These are phyloP conservation scores for Exophiala calicioides DNA, from an alignment of 2,329 filamentous ascomycete species.

Conservation along the genomic window DNA sequence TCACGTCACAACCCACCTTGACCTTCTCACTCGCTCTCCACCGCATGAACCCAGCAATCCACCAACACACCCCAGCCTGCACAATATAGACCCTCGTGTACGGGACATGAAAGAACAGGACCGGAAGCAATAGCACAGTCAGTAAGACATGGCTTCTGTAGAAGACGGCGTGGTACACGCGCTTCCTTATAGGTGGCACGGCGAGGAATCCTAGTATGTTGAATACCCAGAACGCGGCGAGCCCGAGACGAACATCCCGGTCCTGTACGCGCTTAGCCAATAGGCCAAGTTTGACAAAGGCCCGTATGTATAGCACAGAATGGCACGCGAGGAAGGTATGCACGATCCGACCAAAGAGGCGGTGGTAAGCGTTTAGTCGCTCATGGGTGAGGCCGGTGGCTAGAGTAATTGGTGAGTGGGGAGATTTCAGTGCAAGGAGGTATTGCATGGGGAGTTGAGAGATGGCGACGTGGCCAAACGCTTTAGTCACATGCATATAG, in stretches of 20 bases:
- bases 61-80: slow-evolving; percentile 51
- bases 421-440: slow-evolving; percentile 48
- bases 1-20: slow-evolving; percentile 39
- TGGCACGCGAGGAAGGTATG: slow-evolving; percentile 56
- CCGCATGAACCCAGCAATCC: slow-evolving; percentile 39
- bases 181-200: slow-evolving; percentile 47
- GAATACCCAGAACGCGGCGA: slow-evolving; percentile 50
- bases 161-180: slow-evolving; percentile 54
- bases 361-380: slow-evolving; percentile 58
- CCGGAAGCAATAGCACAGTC: slow-evolving; percentile 50
- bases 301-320: slow-evolving; percentile 57
- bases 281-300: slow-evolving; percentile 55
- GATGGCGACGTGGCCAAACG: slow-evolving; percentile 59
- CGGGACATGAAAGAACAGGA: slow-evolving; percentile 57
- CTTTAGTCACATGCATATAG: slow-evolving; percentile 65
- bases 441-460: slow-evolving; percentile 64
- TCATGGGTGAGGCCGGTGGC: slow-evolving; percentile 58
- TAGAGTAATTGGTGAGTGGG: slow-evolving; percentile 48
- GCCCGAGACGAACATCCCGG: slow-evolving; percentile 59
- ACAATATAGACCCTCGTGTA: slow-evolving; percentile 57
- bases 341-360: slow-evolving; percentile 58
- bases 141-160: slow-evolving; percentile 58
- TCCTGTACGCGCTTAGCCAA: slow-evolving; percentile 57
- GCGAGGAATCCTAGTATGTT: slow-evolving; percentile 52
- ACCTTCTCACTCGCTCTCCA: slow-evolving; percentile 3